A percentile compares a stretch with the other conserved stretches of the same genome.
phyloP scores from a whole-genome alignment of 225 moss, liverwort and hornwort genomes.

The Climacium dendroides region DNA sequence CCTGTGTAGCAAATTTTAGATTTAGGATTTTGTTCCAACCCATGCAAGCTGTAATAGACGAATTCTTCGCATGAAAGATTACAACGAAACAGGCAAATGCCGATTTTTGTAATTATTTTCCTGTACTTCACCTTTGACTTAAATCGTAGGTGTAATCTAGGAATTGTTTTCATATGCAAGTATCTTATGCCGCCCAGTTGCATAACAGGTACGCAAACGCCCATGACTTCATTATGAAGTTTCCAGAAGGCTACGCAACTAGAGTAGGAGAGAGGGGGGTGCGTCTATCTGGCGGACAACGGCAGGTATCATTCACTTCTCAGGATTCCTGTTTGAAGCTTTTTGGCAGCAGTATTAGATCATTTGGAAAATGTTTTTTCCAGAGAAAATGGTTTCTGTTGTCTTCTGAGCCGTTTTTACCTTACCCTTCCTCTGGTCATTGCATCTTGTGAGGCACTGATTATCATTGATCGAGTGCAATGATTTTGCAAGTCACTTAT shows the following conservation, averaged over 20 bases:
- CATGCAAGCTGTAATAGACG: background rate
- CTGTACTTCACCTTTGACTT: background rate
- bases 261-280: slow-evolving; percentile 98
- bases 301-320: slow-evolving; percentile 22
- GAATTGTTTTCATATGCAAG: background rate
- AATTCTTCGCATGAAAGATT: background rate
- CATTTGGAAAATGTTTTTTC: background rate
- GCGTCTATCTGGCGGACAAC: slow-evolving; percentile 91
- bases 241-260: slow-evolving; percentile 95
- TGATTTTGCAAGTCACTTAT: background rate
- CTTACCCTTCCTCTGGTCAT: background rate
- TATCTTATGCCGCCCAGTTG: background rate
- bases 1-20: background rate
- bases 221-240: slow-evolving; percentile 90
- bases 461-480: background rate
- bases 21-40: background rate
- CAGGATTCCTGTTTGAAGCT: background rate
- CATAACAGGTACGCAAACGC: slow-evolving; percentile 68
- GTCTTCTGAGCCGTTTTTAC: background rate
- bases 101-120: background rate
- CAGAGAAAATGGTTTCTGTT: background rate
- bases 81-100: background rate
- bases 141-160: background rate
- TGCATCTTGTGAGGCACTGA: background rate
- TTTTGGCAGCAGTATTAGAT: background rate